Evolutionary conservation across 2,329 filamentous ascomycete species (phyloP).

Genomic region (Colletotrichum sidae): DNA sequence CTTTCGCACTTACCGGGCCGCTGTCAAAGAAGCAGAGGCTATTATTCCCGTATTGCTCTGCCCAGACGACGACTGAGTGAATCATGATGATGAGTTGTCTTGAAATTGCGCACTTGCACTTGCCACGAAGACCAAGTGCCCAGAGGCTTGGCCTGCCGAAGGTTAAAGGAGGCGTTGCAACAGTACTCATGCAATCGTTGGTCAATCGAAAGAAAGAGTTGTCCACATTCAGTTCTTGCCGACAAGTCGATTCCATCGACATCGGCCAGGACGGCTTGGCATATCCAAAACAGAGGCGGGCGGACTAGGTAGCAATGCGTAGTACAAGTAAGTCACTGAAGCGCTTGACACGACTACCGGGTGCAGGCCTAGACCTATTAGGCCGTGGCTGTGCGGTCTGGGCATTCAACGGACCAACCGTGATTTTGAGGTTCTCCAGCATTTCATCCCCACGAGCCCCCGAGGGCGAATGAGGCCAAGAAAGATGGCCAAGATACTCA

Average conservation of each 20-base stretch:
- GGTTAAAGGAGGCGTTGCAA: background rate
- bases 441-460: background rate
- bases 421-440: background rate
- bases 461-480: slow-evolving; percentile 14
- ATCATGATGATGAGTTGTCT: slow-evolving; percentile 10
- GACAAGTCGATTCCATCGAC: no score
- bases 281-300: background rate
- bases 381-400: slow-evolving; percentile 31
- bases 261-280: slow-evolving; percentile 10
- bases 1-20: background rate
- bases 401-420: slow-evolving; percentile 6
- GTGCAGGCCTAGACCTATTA: background rate
- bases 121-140: background rate
- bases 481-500: slow-evolving; percentile 20
- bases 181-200: no score
- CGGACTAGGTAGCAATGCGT: background rate
- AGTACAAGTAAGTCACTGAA: no score
- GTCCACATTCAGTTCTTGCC: no score
- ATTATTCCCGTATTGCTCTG: background rate
- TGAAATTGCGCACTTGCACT: background rate
- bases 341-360: no score
- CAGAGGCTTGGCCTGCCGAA: background rate
- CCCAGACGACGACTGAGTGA: background rate
- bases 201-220: no score
- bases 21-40: background rate